Percentiles rank a stretch among this genome's conserved stretches.
Conservation (phyloP, 177 flowering plant species). For the Vitis hybrid region DNA sequence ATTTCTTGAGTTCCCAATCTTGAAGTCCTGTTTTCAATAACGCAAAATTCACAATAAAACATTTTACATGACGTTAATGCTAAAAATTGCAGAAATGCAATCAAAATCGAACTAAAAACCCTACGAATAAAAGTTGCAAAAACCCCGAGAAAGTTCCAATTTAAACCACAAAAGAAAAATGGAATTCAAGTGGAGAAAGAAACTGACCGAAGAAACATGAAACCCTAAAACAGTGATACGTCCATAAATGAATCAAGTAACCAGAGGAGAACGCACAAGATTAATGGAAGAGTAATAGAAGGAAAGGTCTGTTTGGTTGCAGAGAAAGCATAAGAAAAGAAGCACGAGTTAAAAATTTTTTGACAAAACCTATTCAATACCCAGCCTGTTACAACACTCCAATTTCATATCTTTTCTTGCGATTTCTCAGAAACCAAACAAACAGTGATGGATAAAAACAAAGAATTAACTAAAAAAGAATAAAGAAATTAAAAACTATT, state of each 20-base stretch:
- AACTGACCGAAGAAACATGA: neutral
- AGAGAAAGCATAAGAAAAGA: neutral
- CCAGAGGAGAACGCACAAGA: neutral
- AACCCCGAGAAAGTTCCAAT: neutral
- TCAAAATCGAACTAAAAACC: neutral
- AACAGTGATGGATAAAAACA: neutral
- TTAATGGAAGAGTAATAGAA: neutral
- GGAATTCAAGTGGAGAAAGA: neutral
- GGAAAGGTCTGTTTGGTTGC: neutral
- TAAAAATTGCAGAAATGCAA: neutral
- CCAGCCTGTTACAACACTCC: neutral
- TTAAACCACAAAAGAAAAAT: neutral
- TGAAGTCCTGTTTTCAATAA: no score
- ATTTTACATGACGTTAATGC: neutral
- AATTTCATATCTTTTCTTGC: neutral
- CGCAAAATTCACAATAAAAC: no score
- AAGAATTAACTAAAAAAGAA: neutral
- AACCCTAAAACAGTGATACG: slow-evolving; percentile 3
- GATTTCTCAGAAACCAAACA: slow-evolving; percentile 13
- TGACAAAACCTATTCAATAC: neutral
- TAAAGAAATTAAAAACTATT: neutral
- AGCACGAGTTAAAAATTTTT: neutral
- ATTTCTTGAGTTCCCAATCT: no score
- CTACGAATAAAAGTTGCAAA: neutral
- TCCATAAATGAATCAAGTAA: neutral